Base-by-base conservation (phyloP, 148 eudicot species). In the Pharnaceum exiguum region DNA sequence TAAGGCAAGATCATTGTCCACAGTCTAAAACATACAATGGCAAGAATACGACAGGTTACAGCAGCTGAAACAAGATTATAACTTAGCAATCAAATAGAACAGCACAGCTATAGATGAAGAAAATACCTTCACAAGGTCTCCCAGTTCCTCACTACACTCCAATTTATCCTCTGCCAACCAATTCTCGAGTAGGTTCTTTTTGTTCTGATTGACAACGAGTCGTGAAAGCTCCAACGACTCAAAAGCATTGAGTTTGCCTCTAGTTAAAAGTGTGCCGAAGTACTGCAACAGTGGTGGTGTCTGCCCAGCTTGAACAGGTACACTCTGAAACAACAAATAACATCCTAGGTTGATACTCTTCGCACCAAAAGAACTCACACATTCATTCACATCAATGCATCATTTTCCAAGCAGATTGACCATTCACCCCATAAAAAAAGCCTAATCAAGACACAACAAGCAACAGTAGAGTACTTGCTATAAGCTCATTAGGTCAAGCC, bases 71-170 rank as follows among this genome's bases (percentile, higher is more conserved):
- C 29, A 29, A 26, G 17, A 24, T 44, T 7, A 19, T n/a, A n/a
- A n/a, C n/a, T n/a, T n/a, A n/a, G n/a, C n/a, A n/a, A n/a, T n/a
- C n/a, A n/a, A n/a, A n/a, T 12, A 32, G 22, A 57, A 35, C 22
- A 29, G 39, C 16, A 24, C 15, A 54, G 49, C 11, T 21, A 10
- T 45, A 22, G 18, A 35, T 25, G 10, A 35, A 50, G 23, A 43
- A 53, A 24, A 55, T 25, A 93, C 98, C 98, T 93, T 93, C 62
- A 93, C 98, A 62, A 93, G 84, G 69, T 93, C 98, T 53, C 98
- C 98, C 73, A 93, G 98, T 76, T 93, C 98, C 78, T 93, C 98
- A 51, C 90, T 88, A 57, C 96, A 93, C 67, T 93, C 98, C 54
- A 93, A 72, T 60, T 93, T 93, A 64, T 93, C 98, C 60, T 93